phyloP scores from a whole-genome alignment of 306 rosid genomes.

The Lathyrus oleraceus region DNA sequence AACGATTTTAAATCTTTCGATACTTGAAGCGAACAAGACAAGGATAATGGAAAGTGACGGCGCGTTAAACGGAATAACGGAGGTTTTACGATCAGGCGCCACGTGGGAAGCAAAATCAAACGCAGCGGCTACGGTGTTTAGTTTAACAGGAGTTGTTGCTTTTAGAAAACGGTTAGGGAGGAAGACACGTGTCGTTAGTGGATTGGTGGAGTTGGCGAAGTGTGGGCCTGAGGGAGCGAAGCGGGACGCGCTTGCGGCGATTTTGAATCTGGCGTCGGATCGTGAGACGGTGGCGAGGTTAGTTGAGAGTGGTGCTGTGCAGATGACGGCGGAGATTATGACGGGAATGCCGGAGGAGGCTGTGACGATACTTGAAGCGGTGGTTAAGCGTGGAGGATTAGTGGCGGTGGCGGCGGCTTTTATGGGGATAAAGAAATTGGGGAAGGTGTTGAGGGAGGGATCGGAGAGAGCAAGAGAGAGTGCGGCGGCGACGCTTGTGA shows the following conservation, averaged over 20 bases:
- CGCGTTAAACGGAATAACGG: slow-evolving; percentile 63
- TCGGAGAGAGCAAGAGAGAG: slow-evolving; percentile 82
- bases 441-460: slow-evolving; percentile 60
- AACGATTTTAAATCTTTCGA: slow-evolving; percentile 72
- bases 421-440: slow-evolving; percentile 53
- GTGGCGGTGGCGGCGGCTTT: slow-evolving; percentile 67
- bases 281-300: slow-evolving; percentile 64
- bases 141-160: slow-evolving; percentile 52
- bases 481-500: slow-evolving; percentile 81
- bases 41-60: slow-evolving; percentile 83
- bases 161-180: slow-evolving; percentile 66
- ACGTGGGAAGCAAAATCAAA: slow-evolving; percentile 95
- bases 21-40: slow-evolving; percentile 66
- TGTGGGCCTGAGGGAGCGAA: slow-evolving; percentile 57
- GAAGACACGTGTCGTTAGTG: slow-evolving; percentile 61
- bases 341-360: slow-evolving; percentile 72
- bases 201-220: slow-evolving; percentile 64
- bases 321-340: slow-evolving; percentile 50
- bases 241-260: slow-evolving; percentile 78
- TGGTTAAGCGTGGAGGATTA: slow-evolving; percentile 81
- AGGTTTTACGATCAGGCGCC: slow-evolving; percentile 63
- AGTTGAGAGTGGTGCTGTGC: slow-evolving; percentile 72
- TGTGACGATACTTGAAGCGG: slow-evolving; percentile 65
- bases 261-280: slow-evolving; percentile 67
- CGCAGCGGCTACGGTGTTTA: slow-evolving; percentile 87